Evolutionary conservation across 371 early-diverging fungal species (phyloP).

Genomic region (Sporodiniella umbellata): DNA sequence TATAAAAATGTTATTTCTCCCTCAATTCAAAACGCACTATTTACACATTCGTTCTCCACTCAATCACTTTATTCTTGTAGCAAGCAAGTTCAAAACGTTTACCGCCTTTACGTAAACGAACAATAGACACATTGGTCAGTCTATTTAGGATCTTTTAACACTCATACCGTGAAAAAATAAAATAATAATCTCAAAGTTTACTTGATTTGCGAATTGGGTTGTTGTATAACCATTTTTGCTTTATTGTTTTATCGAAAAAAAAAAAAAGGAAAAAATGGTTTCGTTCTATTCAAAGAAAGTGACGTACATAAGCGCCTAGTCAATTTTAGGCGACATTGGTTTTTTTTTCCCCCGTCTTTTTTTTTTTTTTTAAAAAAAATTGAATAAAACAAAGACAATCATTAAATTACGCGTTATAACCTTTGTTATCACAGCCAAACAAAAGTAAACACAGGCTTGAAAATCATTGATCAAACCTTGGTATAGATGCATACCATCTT

Average conservation of each 20-base stretch:
- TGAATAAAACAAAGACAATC: too few relatives aligned
- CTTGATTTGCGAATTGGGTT: conserved; percentile 58
- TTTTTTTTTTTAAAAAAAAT: too few relatives aligned
- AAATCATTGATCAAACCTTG: too few relatives aligned
- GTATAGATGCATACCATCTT: too few relatives aligned
- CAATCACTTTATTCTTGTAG: conserved; percentile 98
- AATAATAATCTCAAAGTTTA: conserved; percentile 30
- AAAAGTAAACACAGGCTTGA: too few relatives aligned
- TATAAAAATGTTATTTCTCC: neutral
- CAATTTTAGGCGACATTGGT: too few relatives aligned
- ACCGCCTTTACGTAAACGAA: conserved; percentile 94
- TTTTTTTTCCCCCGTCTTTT: too few relatives aligned
- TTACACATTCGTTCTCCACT: conserved; percentile 93
- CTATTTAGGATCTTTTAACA: too few relatives aligned
- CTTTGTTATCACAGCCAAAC: too few relatives aligned
- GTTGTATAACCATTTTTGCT: conserved; percentile 41
- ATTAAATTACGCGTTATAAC: too few relatives aligned
- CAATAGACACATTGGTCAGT: conserved; percentile 94
- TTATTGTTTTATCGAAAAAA: neutral
- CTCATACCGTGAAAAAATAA: too few relatives aligned
- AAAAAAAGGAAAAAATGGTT: neutral
- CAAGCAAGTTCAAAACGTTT: conserved; percentile 97
- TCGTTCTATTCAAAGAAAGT: neutral
- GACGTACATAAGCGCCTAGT: too few relatives aligned
- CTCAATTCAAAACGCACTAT: conserved; percentile 8